Base-by-base conservation (phyloP, 2,329 filamentous ascomycete species). In the Daldinia sp. region DNA sequence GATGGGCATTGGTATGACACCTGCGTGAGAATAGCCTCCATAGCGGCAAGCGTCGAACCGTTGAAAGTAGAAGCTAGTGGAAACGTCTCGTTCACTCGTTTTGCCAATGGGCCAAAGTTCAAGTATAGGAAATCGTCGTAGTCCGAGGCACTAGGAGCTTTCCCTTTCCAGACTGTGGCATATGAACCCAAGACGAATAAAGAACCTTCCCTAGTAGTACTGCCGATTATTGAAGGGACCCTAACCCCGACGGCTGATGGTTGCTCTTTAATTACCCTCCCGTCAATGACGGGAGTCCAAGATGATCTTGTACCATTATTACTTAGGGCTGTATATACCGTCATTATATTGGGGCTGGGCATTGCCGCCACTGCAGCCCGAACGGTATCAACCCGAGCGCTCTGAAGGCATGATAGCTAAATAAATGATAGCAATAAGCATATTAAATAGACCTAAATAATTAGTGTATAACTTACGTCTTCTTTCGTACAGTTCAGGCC, bases 181-280 rank as follows among this genome's bases (percentile, higher is more conserved):
- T 45, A 45, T 11, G 39, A 45, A 4, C 5, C 21, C 11, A 45
- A 45, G 39, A 27, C 58, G 56, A 74, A 72, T 15, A 74, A 55
- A n/a, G 71, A 60, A 8, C 67, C 71, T 13, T 74, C 73, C 27
- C 66, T 34, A 2, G 67, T 25, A 39, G 60, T 71, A 25, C 66
- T 67, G 3, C 73, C 73, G 11, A 73, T 48, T 27, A 76, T 72
- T 19, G 71, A 58, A 10, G 74, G 74, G 2, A 76, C 70, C 21
- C 66, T 63, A 35, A 70, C n/a, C 1, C 73, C 74, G 2, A 59
- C 64, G 1, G 61, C 50, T 9, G 66, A 63, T 1, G 74, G 73
- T 25, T 73, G 67, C 11, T 64, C 60, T 1, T 67, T 66, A 23
- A 76, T 59, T 4, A 71, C 29, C 0, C 43, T 60, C 2, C 73